Conservation (phyloP, 306 rosid genomes). For the Cicer cuneatum region DNA sequence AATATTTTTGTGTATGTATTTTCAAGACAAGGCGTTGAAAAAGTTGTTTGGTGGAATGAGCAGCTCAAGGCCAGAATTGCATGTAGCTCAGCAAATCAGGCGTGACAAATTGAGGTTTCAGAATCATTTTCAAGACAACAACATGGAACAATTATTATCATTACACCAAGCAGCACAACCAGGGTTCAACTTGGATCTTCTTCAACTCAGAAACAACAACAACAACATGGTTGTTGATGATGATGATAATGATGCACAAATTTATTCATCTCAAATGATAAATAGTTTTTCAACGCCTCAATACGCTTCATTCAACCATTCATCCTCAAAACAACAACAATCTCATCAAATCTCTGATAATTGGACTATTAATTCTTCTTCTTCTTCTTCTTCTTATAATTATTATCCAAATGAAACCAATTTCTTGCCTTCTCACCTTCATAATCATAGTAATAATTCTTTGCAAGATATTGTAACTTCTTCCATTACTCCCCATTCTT, state of each 20-base stretch:
- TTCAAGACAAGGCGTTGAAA: too few species aligned
- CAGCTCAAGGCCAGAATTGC: constrained; percentile 73
- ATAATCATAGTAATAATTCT: constrained; percentile 9
- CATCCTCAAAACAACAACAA: neutral
- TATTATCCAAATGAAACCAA: constrained; percentile 9
- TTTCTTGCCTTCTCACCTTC: constrained; percentile 38
- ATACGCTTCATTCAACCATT: constrained; percentile 34
- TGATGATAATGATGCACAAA: constrained; percentile 45
- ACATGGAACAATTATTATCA: constrained; percentile 49
- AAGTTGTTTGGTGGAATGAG: constrained; percentile 51
- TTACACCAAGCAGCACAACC: constrained; percentile 28
- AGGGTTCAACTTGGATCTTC: constrained; percentile 52
- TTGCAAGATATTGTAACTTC: constrained; percentile 52
- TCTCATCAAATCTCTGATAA: too few species aligned
- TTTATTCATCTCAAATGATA: constrained; percentile 61
- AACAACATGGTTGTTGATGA: constrained; percentile 48
- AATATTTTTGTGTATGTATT: too few species aligned
- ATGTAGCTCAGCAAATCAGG: constrained; percentile 90
- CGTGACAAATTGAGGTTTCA: constrained; percentile 78
- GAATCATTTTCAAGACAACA: constrained; percentile 41
- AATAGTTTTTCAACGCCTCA: constrained; percentile 50
- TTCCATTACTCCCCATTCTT: constrained; percentile 2
- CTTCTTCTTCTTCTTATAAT: too few species aligned
- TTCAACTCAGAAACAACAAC: constrained; percentile 52
- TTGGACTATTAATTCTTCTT: too few species aligned